A percentile compares a stretch with the other conserved stretches of the same genome.
phyloP scores from a whole-genome alignment of 2,329 filamentous ascomycete genomes.

The Penicillium palitans region DNA sequence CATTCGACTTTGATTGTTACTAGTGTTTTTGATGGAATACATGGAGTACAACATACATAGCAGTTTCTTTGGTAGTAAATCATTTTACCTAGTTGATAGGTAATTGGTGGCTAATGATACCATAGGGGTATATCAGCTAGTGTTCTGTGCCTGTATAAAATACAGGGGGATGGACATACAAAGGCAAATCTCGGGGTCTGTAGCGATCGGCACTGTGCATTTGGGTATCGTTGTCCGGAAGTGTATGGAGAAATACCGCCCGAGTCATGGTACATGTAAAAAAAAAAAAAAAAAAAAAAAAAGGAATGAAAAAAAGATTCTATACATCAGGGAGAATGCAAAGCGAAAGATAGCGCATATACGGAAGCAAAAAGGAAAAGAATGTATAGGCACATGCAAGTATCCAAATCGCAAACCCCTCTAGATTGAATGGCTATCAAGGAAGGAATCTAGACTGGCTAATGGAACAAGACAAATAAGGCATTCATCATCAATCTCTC shows the following conservation, averaged over 20 bases:
- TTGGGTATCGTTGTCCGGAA: background rate
- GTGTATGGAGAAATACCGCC: background rate
- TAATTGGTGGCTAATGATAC: background rate
- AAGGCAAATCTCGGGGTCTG: background rate
- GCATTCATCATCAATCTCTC: slow-evolving; percentile 49
- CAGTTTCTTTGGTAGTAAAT: background rate
- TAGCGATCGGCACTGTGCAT: background rate
- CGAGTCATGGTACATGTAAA: slow-evolving; percentile 8
- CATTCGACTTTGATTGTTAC: background rate
- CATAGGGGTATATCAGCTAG: background rate
- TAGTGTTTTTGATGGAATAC: background rate
- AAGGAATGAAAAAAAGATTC: slow-evolving; percentile 3
- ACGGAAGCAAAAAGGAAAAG: slow-evolving; percentile 3
- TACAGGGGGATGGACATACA: background rate
- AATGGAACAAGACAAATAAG: slow-evolving; percentile 35
- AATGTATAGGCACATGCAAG: slow-evolving; percentile 12
- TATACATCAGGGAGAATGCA: slow-evolving; percentile 15
- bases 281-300: background rate
- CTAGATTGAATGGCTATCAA: slow-evolving; percentile 37
- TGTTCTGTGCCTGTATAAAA: background rate
- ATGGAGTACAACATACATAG: too few species aligned
- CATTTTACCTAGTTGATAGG: slow-evolving; percentile 2
- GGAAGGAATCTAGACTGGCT: slow-evolving; percentile 37
- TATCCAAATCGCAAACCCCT: slow-evolving; percentile 22
- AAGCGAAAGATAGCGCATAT: background rate